Percentiles rank a stretch among this genome's conserved stretches.
Conservation (phyloP, 495 filamentous ascomycete species). For the Annulohypoxylon nitens region DNA sequence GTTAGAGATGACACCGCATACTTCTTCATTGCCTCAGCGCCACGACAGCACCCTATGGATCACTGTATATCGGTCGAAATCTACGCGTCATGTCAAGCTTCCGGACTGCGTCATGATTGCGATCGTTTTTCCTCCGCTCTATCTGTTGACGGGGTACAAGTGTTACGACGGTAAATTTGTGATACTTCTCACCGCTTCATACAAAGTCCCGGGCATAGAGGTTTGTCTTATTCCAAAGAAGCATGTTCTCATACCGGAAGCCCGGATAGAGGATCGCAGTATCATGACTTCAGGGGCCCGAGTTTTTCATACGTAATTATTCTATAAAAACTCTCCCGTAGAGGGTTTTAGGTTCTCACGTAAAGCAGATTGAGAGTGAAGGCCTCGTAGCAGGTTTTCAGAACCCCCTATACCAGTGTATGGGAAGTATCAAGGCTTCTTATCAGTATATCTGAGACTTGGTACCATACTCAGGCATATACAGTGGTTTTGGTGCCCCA, state of each 20-base stretch:
- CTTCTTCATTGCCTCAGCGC: background rate
- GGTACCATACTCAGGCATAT: background rate
- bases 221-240: background rate
- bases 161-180: conserved; percentile 39
- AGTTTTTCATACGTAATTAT: background rate
- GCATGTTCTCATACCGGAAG: conserved; percentile 1
- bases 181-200: conserved; percentile 41
- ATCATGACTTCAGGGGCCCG: background rate
- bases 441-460: too few relatives aligned
- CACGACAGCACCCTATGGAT: background rate
- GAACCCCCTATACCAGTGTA: background rate
- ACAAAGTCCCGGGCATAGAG: conserved; percentile 12
- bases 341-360: too few relatives aligned
- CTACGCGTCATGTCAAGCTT: conserved; percentile 21
- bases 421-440: background rate
- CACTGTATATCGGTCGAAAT: background rate
- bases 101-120: conserved; percentile 8
- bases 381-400: too few relatives aligned
- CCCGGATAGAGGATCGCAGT: background rate
- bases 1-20: background rate
- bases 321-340: background rate
- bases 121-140: conserved; percentile 10
- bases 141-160: conserved; percentile 23
- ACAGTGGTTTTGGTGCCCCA: background rate
- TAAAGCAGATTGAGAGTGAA: background rate